Conservation (phyloP, 2,329 filamentous ascomycete genomes). For the Cladophialophora immunda region DNA sequence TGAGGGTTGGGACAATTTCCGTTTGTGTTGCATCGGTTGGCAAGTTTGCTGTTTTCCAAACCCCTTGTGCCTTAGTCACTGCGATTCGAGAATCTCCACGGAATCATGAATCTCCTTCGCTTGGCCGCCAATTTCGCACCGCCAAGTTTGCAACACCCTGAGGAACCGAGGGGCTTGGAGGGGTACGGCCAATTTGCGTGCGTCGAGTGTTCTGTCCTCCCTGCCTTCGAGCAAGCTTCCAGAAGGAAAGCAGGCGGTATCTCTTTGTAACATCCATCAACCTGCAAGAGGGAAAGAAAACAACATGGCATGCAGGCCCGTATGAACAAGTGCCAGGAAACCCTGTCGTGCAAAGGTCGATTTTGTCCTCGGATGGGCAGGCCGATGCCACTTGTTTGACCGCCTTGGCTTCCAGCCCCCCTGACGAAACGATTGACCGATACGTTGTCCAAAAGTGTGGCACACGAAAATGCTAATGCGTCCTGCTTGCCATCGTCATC, state of each 20-base stretch:
- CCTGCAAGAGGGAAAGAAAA: neutral
- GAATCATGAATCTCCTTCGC: constrained; percentile 20
- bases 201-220: constrained; percentile 3
- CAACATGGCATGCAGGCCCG: neutral
- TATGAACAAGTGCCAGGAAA: neutral
- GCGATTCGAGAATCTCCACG: constrained; percentile 32
- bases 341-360: neutral
- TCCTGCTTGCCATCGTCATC: neutral
- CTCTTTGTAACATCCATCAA: neutral
- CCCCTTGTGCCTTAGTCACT: constrained; percentile 12
- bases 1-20: constrained; percentile 34
- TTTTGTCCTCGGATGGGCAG: neutral
- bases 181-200: constrained; percentile 1
- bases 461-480: neutral
- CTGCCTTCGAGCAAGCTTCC: neutral
- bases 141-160: constrained; percentile 10
- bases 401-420: neutral
- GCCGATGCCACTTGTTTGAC: neutral
- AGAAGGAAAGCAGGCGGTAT: neutral
- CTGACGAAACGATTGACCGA: neutral
- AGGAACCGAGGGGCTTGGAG: constrained; percentile 23
- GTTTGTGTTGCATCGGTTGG: constrained; percentile 29
- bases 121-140: constrained; percentile 22
- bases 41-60: constrained; percentile 14
- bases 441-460: neutral